These are phyloP conservation scores for Kwoniella shandongensis DNA, from an alignment of 768 basidiomycete genomes.

Conservation along the genomic window DNA sequence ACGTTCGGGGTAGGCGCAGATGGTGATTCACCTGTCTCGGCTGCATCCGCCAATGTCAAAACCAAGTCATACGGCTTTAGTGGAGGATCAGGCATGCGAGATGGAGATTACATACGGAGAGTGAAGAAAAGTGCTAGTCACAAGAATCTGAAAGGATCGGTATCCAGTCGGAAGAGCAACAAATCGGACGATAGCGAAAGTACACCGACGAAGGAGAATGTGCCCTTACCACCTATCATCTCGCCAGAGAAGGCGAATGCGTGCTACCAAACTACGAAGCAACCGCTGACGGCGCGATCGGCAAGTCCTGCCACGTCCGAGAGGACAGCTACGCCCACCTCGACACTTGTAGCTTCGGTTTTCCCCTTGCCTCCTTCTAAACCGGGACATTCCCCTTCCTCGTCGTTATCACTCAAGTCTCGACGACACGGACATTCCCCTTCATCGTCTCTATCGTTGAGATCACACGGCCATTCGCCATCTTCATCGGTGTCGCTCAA, in stretches of 20 bases:
- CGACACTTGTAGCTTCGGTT: constrained; percentile 10
- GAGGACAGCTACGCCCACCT: constrained; percentile 33
- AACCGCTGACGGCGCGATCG: neutral
- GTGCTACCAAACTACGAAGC: constrained; percentile 3
- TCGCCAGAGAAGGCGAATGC: constrained; percentile 32
- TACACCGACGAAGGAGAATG: constrained; percentile 13
- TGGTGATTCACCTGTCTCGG: constrained; percentile 1
- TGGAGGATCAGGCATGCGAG: constrained; percentile 35
- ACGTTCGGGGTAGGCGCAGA: constrained; percentile 28
- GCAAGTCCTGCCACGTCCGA: constrained; percentile 20
- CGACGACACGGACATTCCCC: neutral
- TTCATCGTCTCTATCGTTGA: constrained; percentile 1
- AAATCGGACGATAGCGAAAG: constrained; percentile 6
- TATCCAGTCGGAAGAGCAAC: constrained; percentile 17
- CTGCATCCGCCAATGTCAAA: constrained; percentile 2
- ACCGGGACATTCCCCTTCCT: constrained; percentile 7
- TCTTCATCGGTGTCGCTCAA: constrained; percentile 4
- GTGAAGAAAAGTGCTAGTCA: constrained; percentile 34
- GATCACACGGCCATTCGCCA: constrained; percentile 3
- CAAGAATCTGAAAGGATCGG: constrained; percentile 27
- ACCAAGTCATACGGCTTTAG: constrained; percentile 46
- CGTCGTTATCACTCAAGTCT: neutral
- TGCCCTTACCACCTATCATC: constrained; percentile 18
- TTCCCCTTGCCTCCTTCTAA: neutral
- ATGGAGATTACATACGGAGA: constrained; percentile 40